phyloP scores from a whole-genome alignment of 163 green algal genomes.

The Chlamydomonas reinhardtii region DNA sequence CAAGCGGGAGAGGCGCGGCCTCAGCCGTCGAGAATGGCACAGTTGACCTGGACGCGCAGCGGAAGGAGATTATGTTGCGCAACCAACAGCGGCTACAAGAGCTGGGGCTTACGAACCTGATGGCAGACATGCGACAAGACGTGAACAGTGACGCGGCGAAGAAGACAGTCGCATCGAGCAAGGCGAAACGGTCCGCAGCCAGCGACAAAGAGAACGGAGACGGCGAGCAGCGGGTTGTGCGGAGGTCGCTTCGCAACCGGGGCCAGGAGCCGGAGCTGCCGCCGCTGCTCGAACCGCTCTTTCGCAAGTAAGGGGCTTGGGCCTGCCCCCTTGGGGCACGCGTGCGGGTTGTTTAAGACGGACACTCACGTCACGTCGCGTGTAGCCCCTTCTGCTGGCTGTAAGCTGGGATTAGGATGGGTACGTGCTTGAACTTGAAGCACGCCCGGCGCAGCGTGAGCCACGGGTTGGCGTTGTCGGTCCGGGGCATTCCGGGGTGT shows the following conservation, averaged over 20 bases:
- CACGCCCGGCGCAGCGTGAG: too few species aligned
- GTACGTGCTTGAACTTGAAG: too few species aligned
- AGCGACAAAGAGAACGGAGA: not conserved
- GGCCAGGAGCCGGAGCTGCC: constrained; percentile 33
- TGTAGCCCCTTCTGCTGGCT: too few species aligned
- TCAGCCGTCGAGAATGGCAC: not conserved
- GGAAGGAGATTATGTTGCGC: constrained; percentile 3
- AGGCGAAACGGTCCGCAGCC: too few species aligned
- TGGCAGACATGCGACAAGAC: not conserved
- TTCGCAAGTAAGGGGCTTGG: not conserved
- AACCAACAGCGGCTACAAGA: constrained; percentile 23
- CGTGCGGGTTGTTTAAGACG: not conserved
- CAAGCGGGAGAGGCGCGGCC: too few species aligned
- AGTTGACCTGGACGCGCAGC: constrained; percentile 32
- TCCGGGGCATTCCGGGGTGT: too few species aligned
- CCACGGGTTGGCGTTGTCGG: too few species aligned
- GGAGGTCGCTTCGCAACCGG: not conserved
- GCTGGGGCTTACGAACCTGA: not conserved
- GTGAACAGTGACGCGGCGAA: not conserved
- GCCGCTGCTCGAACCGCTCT: not conserved
- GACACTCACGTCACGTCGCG: too few species aligned
- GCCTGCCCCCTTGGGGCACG: too few species aligned
- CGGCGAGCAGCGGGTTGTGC: constrained; percentile 1
- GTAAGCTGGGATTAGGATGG: too few species aligned
- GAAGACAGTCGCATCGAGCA: not conserved